Conservation (phyloP, 305 asterid species). For the Vinca major region DNA sequence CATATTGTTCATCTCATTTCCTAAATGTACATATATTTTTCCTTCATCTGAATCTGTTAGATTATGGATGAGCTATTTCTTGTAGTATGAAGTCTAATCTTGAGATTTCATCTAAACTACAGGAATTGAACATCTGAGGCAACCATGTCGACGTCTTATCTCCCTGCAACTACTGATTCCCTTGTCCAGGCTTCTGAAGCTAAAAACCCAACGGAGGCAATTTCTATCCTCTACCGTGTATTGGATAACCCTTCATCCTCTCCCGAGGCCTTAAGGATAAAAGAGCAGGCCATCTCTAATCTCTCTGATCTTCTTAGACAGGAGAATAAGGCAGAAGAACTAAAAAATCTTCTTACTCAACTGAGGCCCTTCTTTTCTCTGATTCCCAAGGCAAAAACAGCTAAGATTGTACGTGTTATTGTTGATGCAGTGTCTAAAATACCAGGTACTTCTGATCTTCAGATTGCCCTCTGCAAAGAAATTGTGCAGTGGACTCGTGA, state of each 20-base stretch:
- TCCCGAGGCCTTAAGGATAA: conserved; percentile 29
- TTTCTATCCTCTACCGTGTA: conserved; percentile 25
- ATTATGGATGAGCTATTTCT: neutral
- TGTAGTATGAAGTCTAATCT: neutral
- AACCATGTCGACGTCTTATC: conserved; percentile 28
- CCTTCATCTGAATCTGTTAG: neutral
- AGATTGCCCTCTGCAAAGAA: conserved; percentile 35
- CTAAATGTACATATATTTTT: neutral
- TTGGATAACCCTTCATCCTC: conserved; percentile 31
- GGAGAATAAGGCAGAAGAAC: conserved; percentile 34
- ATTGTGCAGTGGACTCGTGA: conserved; percentile 35
- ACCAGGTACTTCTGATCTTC: conserved; percentile 34
- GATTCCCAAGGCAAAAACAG: conserved; percentile 39
- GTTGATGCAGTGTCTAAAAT: conserved; percentile 31
- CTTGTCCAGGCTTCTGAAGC: conserved; percentile 35
- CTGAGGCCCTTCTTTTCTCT: conserved; percentile 34
- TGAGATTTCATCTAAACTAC: conserved; percentile 10
- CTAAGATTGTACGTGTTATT: conserved; percentile 33
- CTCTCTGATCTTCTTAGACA: conserved; percentile 35
- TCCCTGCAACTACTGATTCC: conserved; percentile 28
- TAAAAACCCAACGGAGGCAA: conserved; percentile 28
- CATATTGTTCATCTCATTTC: neutral
- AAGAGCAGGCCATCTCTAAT: conserved; percentile 33
- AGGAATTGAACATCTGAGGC: conserved; percentile 16
- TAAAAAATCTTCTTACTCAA: conserved; percentile 27